These are phyloP conservation scores for Moricandia moricandioides DNA, from an alignment of 345 rosid genomes.

Conservation along the genomic window DNA sequence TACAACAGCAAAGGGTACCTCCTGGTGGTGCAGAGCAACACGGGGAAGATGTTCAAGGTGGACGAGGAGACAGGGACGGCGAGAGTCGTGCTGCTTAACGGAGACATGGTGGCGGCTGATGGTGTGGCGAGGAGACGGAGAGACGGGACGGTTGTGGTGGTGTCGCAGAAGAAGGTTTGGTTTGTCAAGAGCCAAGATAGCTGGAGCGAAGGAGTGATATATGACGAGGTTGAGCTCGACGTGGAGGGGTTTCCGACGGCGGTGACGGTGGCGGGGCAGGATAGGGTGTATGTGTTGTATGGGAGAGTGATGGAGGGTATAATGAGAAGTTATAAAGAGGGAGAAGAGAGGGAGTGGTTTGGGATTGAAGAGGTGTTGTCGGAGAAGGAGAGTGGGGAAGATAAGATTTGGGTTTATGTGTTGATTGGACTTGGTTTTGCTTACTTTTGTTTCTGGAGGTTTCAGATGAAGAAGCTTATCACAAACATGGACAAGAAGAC, in stretches of 20 bases:
- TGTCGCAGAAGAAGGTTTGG: constrained; percentile 59
- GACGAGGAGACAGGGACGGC: constrained; percentile 67
- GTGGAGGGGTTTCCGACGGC: constrained; percentile 55
- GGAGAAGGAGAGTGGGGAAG: constrained; percentile 52
- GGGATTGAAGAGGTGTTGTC: constrained; percentile 56
- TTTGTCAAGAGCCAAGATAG: constrained; percentile 66
- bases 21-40: constrained; percentile 74
- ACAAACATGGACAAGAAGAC: constrained; percentile 57
- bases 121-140: constrained; percentile 57
- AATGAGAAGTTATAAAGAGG: constrained; percentile 31
- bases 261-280: constrained; percentile 56
- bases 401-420: constrained; percentile 60
- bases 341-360: constrained; percentile 50
- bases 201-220: constrained; percentile 73
- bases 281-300: constrained; percentile 69
- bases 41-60: constrained; percentile 84
- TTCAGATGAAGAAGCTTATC: constrained; percentile 67
- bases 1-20: constrained; percentile 78
- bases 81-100: constrained; percentile 47
- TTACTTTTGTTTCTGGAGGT: constrained; percentile 71
- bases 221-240: constrained; percentile 65
- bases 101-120: constrained; percentile 55
- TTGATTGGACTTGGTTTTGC: constrained; percentile 73
- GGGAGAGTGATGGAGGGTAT: constrained; percentile 61
- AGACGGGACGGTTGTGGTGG: constrained; percentile 70